Evolutionary conservation across 2,329 filamentous ascomycete genomes (phyloP), one percentile per base, ranked within the genome.

Genomic region (Fusarium redolens): DNA sequence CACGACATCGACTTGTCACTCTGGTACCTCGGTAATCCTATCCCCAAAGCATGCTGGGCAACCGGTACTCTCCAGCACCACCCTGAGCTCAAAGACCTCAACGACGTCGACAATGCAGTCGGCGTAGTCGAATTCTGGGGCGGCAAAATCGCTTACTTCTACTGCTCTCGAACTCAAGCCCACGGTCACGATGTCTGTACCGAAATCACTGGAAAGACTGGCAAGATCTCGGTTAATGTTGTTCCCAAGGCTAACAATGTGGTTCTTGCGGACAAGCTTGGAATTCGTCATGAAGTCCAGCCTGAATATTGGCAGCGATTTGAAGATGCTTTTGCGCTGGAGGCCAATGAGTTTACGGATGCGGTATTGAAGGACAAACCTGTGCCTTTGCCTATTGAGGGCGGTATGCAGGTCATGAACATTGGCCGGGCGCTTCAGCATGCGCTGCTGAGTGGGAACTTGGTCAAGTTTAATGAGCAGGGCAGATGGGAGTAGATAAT

Each of bases 101-200:
- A 74, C 4, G 78, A 80, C 9, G 73, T 75, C 1, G 77, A 80
- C 43, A 80, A 80, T 25, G 79, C 73, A 4, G 74, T 80, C 69
- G 91, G 89, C 3, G 80, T 92, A 7, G 87, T 92, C 11, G 91
- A 93, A 79, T 92, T 92, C 80, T 88, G 86, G 77, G 86, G 86
- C 47, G 89, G 88, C 51, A 88, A 88, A 78, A 88, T 92, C 45
- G 90, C 90, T 3, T 90, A 92, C 78, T 88, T 91, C 67, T 92
- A 90, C 79, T 86, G 84, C 37, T 87, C 84, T 13, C 85, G 91
- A 14, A 92, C 92, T 85, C 92, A 92, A 86, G 88, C 90, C 0
- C 87, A 88, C 0, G 91, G 91, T 0, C 87, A 92, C 63, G 91
- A 92, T 76, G 87, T 85, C 69, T 69, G 70, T 12, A 91, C 90